Evolutionary conservation across 2,329 filamentous ascomycete species (phyloP).

Genomic region (Colletotrichum eremochloae): DNA sequence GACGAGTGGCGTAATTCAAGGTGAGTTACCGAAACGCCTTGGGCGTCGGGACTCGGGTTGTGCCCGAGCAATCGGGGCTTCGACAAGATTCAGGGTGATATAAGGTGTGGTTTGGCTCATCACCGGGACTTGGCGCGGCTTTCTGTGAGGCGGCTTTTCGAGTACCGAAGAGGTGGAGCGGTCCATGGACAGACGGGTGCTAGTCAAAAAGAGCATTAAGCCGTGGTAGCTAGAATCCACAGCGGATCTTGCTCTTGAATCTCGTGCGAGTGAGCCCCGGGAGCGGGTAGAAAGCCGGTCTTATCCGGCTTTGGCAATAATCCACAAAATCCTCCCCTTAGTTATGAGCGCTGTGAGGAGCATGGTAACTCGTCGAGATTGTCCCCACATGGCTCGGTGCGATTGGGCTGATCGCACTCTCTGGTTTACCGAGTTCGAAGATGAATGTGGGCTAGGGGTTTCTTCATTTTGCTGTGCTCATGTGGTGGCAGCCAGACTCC

Average conservation of each 20-base stretch:
- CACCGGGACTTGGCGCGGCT: slow-evolving; percentile 41
- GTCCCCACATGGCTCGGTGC: slow-evolving; percentile 32
- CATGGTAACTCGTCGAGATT: slow-evolving; percentile 20
- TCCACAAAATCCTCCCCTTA: slow-evolving; percentile 11
- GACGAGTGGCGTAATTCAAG: slow-evolving; percentile 23
- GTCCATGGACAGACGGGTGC: slow-evolving; percentile 36
- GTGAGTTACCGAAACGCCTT: slow-evolving; percentile 32
- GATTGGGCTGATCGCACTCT: slow-evolving; percentile 39
- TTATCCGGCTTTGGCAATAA: slow-evolving; percentile 32
- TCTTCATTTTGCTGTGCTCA: slow-evolving; percentile 22
- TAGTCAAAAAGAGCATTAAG: slow-evolving; percentile 39
- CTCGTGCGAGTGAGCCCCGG: slow-evolving; percentile 40
- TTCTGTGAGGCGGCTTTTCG: slow-evolving; percentile 39
- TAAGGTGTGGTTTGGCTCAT: slow-evolving; percentile 42
- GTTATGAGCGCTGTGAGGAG: slow-evolving; percentile 22
- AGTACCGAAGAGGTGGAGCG: slow-evolving; percentile 40
- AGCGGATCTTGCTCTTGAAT: slow-evolving; percentile 39
- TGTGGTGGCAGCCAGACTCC: slow-evolving; percentile 2
- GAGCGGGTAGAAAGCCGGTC: slow-evolving; percentile 37
- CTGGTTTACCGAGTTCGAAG: slow-evolving; percentile 41
- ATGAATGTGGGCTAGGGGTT: slow-evolving; percentile 20
- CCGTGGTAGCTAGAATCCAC: slow-evolving; percentile 34
- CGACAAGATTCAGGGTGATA: slow-evolving; percentile 40
- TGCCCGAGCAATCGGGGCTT: slow-evolving; percentile 27
- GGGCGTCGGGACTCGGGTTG: slow-evolving; percentile 1